Evolutionary conservation across 345 rosid genomes (phyloP).

Genomic region (Reutealis trisperma): DNA sequence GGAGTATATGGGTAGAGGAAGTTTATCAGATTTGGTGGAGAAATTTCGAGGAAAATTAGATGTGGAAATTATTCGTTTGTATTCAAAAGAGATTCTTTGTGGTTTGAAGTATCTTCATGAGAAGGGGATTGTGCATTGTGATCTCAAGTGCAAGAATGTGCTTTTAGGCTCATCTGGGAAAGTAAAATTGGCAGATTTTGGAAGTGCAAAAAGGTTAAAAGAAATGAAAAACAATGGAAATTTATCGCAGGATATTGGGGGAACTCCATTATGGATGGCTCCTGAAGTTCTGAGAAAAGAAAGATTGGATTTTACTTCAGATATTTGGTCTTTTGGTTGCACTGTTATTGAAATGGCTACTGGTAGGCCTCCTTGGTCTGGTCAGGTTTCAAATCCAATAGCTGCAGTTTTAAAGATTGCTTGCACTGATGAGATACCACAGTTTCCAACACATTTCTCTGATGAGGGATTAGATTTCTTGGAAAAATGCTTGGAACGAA

Average conservation of each 20-base stretch:
- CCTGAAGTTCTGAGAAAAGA: constrained; percentile 41
- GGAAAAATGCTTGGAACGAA: constrained; percentile 35
- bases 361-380: constrained; percentile 36
- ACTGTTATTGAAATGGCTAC: constrained; percentile 48
- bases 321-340: constrained; percentile 51
- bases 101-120: constrained; percentile 38
- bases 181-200: constrained; percentile 44
- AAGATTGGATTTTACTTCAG: constrained; percentile 28
- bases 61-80: constrained; percentile 28
- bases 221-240: background rate
- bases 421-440: constrained; percentile 25
- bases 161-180: constrained; percentile 31
- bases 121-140: constrained; percentile 42
- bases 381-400: constrained; percentile 25
- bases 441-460: constrained; percentile 31
- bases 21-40: constrained; percentile 29
- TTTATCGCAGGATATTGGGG: constrained; percentile 2
- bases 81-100: constrained; percentile 31
- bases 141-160: constrained; percentile 43
- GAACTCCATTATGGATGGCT: constrained; percentile 52
- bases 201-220: constrained; percentile 35
- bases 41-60: constrained; percentile 41
- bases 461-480: constrained; percentile 36
- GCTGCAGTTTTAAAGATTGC: constrained; percentile 38
- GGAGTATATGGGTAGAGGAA: constrained; percentile 46